phyloP scores from a whole-genome alignment of 2,329 filamentous ascomycete genomes.

The Cylindrodendrum hubeiense region DNA sequence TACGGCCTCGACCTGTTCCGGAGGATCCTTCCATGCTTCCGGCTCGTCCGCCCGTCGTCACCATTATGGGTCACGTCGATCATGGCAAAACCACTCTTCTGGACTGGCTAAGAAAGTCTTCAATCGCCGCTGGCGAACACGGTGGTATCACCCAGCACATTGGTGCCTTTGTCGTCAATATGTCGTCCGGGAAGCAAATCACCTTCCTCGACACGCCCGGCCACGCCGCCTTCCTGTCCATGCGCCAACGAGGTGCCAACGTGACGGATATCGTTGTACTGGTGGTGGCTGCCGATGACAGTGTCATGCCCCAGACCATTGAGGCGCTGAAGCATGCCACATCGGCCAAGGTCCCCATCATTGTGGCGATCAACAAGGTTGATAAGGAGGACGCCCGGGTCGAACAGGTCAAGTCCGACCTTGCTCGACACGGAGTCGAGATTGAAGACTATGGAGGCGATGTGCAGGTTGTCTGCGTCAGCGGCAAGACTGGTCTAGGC shows the following conservation, averaged over 20 bases:
- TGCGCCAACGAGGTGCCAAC: constrained; percentile 94
- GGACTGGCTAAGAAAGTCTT: constrained; percentile 93
- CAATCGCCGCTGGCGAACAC: constrained; percentile 90
- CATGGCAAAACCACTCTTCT: constrained; percentile 98
- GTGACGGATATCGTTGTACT: constrained; percentile 97
- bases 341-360: constrained; percentile 89
- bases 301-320: constrained; percentile 95
- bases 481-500: constrained; percentile 92
- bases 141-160: constrained; percentile 99
- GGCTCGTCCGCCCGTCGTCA: constrained; percentile 88
- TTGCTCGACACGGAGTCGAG: constrained; percentile 85
- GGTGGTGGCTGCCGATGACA: constrained; percentile 96
- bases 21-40: constrained; percentile 78
- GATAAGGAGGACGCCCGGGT: constrained; percentile 87
- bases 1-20: constrained; percentile 76
- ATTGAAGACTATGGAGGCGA: constrained; percentile 97
- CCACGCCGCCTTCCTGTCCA: constrained; percentile 93
- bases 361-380: constrained; percentile 97
- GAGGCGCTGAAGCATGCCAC: constrained; percentile 96
- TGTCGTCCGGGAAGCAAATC: constrained; percentile 88
- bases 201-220: constrained; percentile 98
- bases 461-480: constrained; percentile 90
- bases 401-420: constrained; percentile 88
- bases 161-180: constrained; percentile 91
- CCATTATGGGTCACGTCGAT: constrained; percentile 99